These are phyloP conservation scores for Chloranthus sessilifolius DNA, from an alignment of 164 flowering plant species.

Conservation along the genomic window DNA sequence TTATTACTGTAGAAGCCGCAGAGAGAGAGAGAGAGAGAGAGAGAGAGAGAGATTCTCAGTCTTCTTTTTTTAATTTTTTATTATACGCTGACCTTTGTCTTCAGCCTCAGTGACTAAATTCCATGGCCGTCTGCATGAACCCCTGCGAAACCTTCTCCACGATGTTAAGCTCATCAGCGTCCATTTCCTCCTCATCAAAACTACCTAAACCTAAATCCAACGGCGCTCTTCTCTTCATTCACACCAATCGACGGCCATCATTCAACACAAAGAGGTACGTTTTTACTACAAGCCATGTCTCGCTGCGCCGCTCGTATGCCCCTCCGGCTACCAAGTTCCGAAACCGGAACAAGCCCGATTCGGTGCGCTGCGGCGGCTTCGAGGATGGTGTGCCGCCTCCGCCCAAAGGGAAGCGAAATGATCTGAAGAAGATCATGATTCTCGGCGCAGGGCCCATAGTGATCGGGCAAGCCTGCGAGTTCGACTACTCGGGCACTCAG, in stretches of 20 bases:
- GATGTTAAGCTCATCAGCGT: conserved; percentile 10
- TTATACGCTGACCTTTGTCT: background rate
- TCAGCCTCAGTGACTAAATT: too few relatives aligned
- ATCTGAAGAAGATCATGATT: conserved; percentile 87
- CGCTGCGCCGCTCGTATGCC: background rate
- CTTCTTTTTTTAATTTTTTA: background rate
- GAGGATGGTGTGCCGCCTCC: background rate
- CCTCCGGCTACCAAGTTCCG: background rate
- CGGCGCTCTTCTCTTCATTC: background rate
- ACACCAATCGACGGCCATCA: background rate
- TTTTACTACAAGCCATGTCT: background rate
- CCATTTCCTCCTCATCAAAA: conserved; percentile 5
- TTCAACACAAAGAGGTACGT: background rate
- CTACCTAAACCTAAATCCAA: conserved; percentile 1
- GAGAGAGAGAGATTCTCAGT: conserved; percentile 4
- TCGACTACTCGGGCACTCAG: conserved; percentile 96
- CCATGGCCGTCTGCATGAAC: conserved; percentile 22
- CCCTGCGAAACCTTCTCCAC: conserved; percentile 17
- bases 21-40: conserved; percentile 1
- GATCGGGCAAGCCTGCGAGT: conserved; percentile 98
- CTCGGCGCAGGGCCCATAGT: conserved; percentile 96
- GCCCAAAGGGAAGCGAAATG: conserved; percentile 64
- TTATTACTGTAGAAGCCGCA: too few relatives aligned
- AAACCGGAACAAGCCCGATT: background rate
- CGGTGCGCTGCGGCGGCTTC: background rate